A percentile compares a stretch with the other conserved stretches of the same genome.
Conservation (phyloP, 805 yeast genomes). For the Metschnikowia arizonensis region DNA sequence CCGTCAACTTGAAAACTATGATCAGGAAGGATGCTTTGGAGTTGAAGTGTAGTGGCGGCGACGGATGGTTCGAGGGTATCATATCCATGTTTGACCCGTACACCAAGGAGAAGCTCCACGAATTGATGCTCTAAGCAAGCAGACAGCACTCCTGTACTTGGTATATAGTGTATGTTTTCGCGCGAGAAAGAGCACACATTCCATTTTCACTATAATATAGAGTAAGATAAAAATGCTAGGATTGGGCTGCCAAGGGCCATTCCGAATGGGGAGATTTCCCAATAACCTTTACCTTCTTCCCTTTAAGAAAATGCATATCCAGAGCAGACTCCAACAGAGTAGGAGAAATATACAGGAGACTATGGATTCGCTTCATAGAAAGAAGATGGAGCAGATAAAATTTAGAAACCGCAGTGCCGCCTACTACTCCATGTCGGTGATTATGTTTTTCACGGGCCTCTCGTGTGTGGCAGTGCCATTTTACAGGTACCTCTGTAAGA, state of each 20-base stretch:
- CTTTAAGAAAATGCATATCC: background rate
- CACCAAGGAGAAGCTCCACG: slow-evolving; percentile 29
- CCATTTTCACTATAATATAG: background rate
- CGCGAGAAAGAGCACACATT: background rate
- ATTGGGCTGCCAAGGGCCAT: background rate
- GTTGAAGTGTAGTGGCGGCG: slow-evolving; percentile 24
- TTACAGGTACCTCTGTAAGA: slow-evolving; percentile 84
- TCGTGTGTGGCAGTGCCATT: slow-evolving; percentile 91
- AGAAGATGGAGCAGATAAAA: slow-evolving; percentile 27
- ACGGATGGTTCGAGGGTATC: slow-evolving; percentile 31
- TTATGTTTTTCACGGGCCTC: slow-evolving; percentile 65
- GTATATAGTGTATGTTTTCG: background rate
- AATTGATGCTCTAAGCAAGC: slow-evolving; percentile 4
- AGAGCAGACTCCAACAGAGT: slow-evolving; percentile 3
- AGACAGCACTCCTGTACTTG: too few species aligned
- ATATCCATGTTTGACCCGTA: slow-evolving; percentile 35
- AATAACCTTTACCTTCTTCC: background rate
- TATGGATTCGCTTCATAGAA: slow-evolving; percentile 13
- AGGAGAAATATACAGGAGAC: slow-evolving; percentile 3
- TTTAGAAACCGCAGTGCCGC: slow-evolving; percentile 52
- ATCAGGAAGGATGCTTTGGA: slow-evolving; percentile 30
- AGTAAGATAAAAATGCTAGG: slow-evolving; percentile 1
- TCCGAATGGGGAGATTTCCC: background rate
- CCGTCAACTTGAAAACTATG: slow-evolving; percentile 44
- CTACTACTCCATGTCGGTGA: slow-evolving; percentile 64